A percentile compares a stretch with the other conserved stretches of the same genome.
phyloP scores from a whole-genome alignment of 2,329 filamentous ascomycete genomes.

The Rutstroemia sp. region DNA sequence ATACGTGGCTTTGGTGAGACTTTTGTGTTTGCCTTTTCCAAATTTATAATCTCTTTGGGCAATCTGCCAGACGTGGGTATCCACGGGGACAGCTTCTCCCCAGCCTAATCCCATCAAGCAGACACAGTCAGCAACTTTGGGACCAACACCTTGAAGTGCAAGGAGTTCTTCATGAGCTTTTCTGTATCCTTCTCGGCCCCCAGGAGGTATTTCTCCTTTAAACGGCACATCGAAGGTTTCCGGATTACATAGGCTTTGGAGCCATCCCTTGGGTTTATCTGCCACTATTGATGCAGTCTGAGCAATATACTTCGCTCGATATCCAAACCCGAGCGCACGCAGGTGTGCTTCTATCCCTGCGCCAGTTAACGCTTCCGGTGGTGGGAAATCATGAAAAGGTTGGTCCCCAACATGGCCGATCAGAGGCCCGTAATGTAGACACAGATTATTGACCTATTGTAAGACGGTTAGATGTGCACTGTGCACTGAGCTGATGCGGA shows the following conservation, averaged over 20 bases:
- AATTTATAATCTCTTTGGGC: slow-evolving; percentile 94
- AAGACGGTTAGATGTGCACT: background rate
- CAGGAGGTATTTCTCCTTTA: slow-evolving; percentile 41
- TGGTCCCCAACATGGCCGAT: slow-evolving; percentile 64
- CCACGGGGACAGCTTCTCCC: slow-evolving; percentile 90
- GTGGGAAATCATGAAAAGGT: slow-evolving; percentile 81
- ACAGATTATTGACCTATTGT: slow-evolving; percentile 71
- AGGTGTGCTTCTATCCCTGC: slow-evolving; percentile 73
- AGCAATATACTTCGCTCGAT: slow-evolving; percentile 86
- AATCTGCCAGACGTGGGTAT: slow-evolving; percentile 99
- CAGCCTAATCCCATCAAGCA: slow-evolving; percentile 94
- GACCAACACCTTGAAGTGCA: slow-evolving; percentile 77
- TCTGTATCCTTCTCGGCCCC: slow-evolving; percentile 55
- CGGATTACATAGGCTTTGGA: slow-evolving; percentile 71
- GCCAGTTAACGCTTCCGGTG: slow-evolving; percentile 63
- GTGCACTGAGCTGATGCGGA: background rate
- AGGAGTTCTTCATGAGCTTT: slow-evolving; percentile 75
- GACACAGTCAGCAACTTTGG: slow-evolving; percentile 95
- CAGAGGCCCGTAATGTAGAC: slow-evolving; percentile 72
- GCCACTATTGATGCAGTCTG: slow-evolving; percentile 74
- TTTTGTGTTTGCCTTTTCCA: slow-evolving; percentile 73
- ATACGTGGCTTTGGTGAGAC: slow-evolving; percentile 82
- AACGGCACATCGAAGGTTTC: slow-evolving; percentile 66
- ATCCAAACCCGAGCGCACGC: slow-evolving; percentile 83
- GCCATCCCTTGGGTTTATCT: slow-evolving; percentile 62